Conservation (phyloP, 768 basidiomycete species). For the Favolaschia claudopus region DNA sequence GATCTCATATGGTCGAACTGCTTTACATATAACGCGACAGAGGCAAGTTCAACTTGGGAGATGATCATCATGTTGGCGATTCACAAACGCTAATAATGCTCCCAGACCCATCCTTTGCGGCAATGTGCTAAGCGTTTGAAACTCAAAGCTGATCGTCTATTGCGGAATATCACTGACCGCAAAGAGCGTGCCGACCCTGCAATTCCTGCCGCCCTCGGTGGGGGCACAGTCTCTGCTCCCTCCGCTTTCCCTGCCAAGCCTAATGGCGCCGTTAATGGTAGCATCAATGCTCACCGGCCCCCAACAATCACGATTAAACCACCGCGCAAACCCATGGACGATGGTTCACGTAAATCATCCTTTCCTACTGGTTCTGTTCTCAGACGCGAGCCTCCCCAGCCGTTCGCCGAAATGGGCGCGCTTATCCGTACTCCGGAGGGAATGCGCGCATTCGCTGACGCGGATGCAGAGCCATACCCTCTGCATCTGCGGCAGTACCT, state of each 20-base stretch:
- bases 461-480: slow-evolving; percentile 60
- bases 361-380: slow-evolving; percentile 11
- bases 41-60: too few species aligned
- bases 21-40: slow-evolving; percentile 87
- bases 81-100: neutral
- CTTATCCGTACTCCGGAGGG: slow-evolving; percentile 73
- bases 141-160: slow-evolving; percentile 83
- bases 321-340: slow-evolving; percentile 26
- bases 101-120: slow-evolving; percentile 88
- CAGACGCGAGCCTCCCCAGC: slow-evolving; percentile 34
- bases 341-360: neutral
- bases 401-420: slow-evolving; percentile 73
- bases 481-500: slow-evolving; percentile 12
- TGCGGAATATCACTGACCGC: slow-evolving; percentile 89
- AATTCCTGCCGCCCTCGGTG: slow-evolving; percentile 55
- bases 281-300: slow-evolving; percentile 42
- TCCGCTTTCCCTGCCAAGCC: slow-evolving; percentile 21
- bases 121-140: slow-evolving; percentile 82
- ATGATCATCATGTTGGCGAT: too few species aligned
- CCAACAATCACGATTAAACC: slow-evolving; percentile 37
- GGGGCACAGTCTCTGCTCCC: neutral
- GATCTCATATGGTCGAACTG: slow-evolving; percentile 98
- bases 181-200: slow-evolving; percentile 79
- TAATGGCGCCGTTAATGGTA: slow-evolving; percentile 42
- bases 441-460: slow-evolving; percentile 72